Conservation (phyloP, 805 yeast genomes). For the Torulaspora microellipsoides region DNA sequence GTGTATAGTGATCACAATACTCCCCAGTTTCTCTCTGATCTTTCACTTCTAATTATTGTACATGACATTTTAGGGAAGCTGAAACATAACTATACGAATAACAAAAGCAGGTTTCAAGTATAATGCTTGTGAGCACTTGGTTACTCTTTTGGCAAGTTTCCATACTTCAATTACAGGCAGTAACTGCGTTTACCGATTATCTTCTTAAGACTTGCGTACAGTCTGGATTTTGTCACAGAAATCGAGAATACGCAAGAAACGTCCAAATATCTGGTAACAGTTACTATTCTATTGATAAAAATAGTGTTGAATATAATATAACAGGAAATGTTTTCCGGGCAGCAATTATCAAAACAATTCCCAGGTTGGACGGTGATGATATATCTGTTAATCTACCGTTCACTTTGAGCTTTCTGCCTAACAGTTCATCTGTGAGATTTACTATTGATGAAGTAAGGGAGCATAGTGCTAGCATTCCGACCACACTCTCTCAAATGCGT, state of each 20-base stretch:
- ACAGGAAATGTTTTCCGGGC: conserved; percentile 40
- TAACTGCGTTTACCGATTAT: conserved; percentile 51
- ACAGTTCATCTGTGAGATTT: conserved; percentile 56
- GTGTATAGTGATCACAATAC: no score
- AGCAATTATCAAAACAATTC: conserved; percentile 42
- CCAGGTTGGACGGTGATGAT: conserved; percentile 31
- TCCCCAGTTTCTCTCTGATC: no score
- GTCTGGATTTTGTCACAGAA: conserved; percentile 80
- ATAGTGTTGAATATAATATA: conserved; percentile 31
- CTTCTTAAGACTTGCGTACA: conserved; percentile 73
- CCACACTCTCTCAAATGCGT: conserved; percentile 42
- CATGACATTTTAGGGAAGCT: no score
- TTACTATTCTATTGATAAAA: conserved; percentile 41
- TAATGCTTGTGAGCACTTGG: background rate
- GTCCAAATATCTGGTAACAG: conserved; percentile 34
- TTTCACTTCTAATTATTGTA: no score
- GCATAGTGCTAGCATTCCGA: conserved; percentile 18
- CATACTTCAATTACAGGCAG: conserved; percentile 4
- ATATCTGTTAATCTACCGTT: conserved; percentile 47
- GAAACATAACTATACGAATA: no score
- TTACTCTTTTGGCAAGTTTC: background rate
- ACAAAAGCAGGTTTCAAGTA: background rate
- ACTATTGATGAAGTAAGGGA: conserved; percentile 60
- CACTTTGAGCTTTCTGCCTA: conserved; percentile 46
- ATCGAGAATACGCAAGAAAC: conserved; percentile 57